Conservation (phyloP, 2,329 filamentous ascomycete genomes). For the Xylaria sp. region DNA sequence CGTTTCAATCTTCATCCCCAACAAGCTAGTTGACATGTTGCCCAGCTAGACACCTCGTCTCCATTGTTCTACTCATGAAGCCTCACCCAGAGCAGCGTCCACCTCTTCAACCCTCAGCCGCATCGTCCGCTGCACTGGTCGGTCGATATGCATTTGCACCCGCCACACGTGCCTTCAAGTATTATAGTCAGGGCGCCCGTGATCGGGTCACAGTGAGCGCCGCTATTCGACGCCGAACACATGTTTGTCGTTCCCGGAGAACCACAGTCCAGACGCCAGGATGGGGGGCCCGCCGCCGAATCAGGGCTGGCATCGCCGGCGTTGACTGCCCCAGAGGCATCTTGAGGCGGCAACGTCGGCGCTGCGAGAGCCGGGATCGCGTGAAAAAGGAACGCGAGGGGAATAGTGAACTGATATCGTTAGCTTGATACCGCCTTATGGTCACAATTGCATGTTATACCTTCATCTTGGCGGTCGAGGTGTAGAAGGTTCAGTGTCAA, state of each 20-base stretch:
- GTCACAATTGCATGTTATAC: background rate
- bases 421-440: background rate
- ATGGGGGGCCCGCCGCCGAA: constrained; percentile 4
- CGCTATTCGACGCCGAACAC: constrained; percentile 33
- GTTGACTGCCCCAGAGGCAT: background rate
- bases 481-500: background rate
- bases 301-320: background rate
- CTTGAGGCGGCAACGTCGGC: constrained; percentile 9
- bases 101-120: constrained; percentile 15
- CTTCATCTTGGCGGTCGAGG: constrained; percentile 17
- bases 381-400: constrained; percentile 12
- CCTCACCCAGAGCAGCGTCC: background rate
- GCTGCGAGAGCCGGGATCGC: constrained; percentile 18
- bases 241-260: constrained; percentile 29
- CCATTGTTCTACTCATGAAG: background rate
- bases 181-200: constrained; percentile 33
- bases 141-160: constrained; percentile 30
- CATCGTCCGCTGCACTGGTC: constrained; percentile 31
- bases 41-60: too few species aligned
- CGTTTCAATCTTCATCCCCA: too few species aligned
- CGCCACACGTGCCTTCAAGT: constrained; percentile 34
- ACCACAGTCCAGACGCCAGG: constrained; percentile 35
- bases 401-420: constrained; percentile 4
- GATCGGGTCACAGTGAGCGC: constrained; percentile 34
- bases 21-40: too few species aligned